Base-by-base conservation (phyloP, 163 green algal genomes). In the Chloroidium sp. region DNA sequence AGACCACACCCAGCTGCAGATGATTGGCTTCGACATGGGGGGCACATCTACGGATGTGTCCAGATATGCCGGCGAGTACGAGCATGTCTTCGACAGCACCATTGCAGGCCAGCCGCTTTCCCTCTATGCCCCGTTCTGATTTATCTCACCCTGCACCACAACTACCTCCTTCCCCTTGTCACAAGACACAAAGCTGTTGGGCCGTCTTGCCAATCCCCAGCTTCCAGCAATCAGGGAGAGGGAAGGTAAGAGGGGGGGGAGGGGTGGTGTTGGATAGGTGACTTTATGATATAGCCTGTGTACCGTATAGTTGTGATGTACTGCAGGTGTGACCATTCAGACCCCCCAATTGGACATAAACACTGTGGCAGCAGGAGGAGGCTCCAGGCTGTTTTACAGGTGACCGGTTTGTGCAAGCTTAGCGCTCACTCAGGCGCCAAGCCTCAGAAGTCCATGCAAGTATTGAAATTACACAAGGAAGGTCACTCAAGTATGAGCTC, bases 21-120 rank as follows among this genome's bases (percentile, higher is more conserved):
- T 97, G 4, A 98, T 99, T 83, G 95, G 95, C 2, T 99, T 99
- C 87, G 96, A 99, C 87, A 99, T 99, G 96, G 96, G 96, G 57
- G 96, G 96, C 81, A 99, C 96, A 59, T 97, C 90, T 62, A 99
- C 96, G 36, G 96, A 99, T 81, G 96, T 99, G 1, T 95, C 89
- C 1, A 90, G 95, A 61, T 99, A 93, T 82, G 96, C 93, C 59
- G 93, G 95, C 36, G 79, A 72, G 3, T 98, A 96, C 83, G 96
- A 99, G 87, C 96, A 98, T 74, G 95, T 98, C 12, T 97, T 97
- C 84, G 96, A 99, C 85, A 96, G 90, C 81, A 94, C 90, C 61
- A 97, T 92, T 0, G 96, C 96, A 80, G 84, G 84, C 84, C 6
- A n/a, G 64, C 36, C 36, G 36, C 36, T 36, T 36, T 36, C 36